Evolutionary conservation across 768 basidiomycete genomes (phyloP).

Genomic region (Hydnum rufescens): DNA sequence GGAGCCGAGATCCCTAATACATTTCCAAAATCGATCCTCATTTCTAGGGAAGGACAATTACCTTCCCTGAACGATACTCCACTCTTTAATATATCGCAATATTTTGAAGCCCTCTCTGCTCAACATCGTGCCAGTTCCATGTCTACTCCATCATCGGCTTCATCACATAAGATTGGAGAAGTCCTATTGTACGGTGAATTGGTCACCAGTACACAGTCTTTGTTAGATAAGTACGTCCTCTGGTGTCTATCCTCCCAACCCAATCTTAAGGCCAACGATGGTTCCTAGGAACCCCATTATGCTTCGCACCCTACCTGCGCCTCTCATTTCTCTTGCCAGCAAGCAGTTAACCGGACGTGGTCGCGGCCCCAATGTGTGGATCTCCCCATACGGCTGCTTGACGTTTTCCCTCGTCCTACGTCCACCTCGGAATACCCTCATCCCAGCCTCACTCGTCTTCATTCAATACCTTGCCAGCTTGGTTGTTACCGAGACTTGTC

Average conservation of each 20-base stretch:
- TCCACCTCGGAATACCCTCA: constrained; percentile 25
- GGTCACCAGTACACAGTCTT: constrained; percentile 86
- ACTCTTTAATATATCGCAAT: constrained; percentile 45
- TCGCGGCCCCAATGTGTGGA: constrained; percentile 76
- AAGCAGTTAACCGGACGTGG: constrained; percentile 79
- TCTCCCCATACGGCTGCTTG: constrained; percentile 79
- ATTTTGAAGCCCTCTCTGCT: constrained; percentile 31
- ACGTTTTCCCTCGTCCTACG: constrained; percentile 63
- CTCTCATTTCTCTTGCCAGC: constrained; percentile 66
- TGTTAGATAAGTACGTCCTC: constrained; percentile 65
- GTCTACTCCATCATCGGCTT: not conserved
- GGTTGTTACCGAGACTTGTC: constrained; percentile 74
- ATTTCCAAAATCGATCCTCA: constrained; percentile 14
- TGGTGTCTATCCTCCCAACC: not conserved
- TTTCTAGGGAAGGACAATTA: constrained; percentile 11
- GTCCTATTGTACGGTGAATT: constrained; percentile 69
- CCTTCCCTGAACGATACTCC: constrained; percentile 34
- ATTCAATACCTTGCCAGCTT: constrained; percentile 83
- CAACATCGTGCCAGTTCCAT: not conserved
- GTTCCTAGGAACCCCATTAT: not conserved
- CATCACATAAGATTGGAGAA: constrained; percentile 39
- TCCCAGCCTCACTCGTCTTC: constrained; percentile 60
- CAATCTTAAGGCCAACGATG: not conserved
- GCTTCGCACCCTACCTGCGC: constrained; percentile 35
- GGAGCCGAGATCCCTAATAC: constrained; percentile 11